Base-by-base conservation (phyloP, 352 stramenopile species). In the Phytophthora crassamura region DNA sequence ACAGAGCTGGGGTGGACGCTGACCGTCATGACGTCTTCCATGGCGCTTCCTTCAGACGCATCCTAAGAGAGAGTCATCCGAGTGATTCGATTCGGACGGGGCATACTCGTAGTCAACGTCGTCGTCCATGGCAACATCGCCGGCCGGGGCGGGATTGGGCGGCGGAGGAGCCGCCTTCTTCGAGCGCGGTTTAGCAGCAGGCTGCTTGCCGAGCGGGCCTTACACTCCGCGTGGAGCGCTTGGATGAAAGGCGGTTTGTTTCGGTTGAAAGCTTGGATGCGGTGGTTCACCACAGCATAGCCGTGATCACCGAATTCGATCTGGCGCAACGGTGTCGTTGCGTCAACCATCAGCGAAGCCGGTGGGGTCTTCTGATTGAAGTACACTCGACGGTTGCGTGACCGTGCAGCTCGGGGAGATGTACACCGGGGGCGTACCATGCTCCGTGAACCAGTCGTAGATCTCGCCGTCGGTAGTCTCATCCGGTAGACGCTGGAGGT, bases 361-460 rank as follows among this genome's bases (percentile, higher is more conserved):
- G 58, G 48, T 10, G 47, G 47, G 4, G 36, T 5, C n/a, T 66
- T 66, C 22, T 59, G 58, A 39, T 53, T 57, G 38, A 66, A 65
- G 18, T 52, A 65, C 11, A 58, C 39, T 3, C 57, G 35, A 16
- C 47, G 57, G 25, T 30, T 58, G 0, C 57, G 35, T 1, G 38
- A 52, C 28, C 3, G 39, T 20, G 8, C 53, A 47, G 6, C 22
- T 22, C 35, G 59, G 59, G 12, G 59, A 43, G 4, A 56, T 55
- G 22, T 57, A 67, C 33, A 60, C 59, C 10, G 42, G 59, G 0
- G 59, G 49, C 25, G 59, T 50, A 4, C 49, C 59, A 5, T 36
- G 16, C 0, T 20, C 5, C 7, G 39, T 33, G 39, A 67, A 60
- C 48, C 48, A 9, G 43, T 14, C 36, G 34, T 33, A 55, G 30